Evolutionary conservation across 345 rosid species (phyloP).

Genomic region (Lenwebbia sp.): DNA sequence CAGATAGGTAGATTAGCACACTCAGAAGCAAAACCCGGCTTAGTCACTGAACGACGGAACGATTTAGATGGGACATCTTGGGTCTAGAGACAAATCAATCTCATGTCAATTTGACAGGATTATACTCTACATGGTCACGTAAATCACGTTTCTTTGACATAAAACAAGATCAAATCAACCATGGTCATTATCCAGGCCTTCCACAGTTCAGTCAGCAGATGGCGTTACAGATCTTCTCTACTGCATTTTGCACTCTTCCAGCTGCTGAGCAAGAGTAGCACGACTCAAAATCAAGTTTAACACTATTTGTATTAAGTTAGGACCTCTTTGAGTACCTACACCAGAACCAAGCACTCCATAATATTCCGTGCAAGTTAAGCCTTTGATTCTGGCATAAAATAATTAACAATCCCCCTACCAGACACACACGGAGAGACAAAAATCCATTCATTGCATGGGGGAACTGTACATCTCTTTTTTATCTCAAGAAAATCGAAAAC

Average conservation of each 20-base stretch:
- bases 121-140: background rate
- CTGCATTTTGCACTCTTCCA: background rate
- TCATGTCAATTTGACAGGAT: background rate
- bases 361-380: background rate
- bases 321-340: background rate
- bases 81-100: background rate
- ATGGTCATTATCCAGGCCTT: background rate
- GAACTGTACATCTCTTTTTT: slow-evolving; percentile 48
- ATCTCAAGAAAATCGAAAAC: background rate
- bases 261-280: background rate
- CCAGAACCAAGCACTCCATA: background rate
- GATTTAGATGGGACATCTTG: background rate
- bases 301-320: background rate
- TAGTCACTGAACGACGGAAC: background rate
- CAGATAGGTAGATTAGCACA: background rate
- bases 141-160: background rate
- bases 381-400: background rate
- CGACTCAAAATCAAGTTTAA: background rate
- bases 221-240: background rate
- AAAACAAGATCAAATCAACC: background rate
- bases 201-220: background rate
- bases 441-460: slow-evolving; percentile 27
- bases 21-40: background rate
- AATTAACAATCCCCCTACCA: background rate
- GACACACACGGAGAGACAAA: background rate